Percentiles rank a stretch among this genome's conserved stretches.
These are phyloP conservation scores for Linum usitatissimum DNA, from an alignment of 345 rosid species.

Conservation along the genomic window DNA sequence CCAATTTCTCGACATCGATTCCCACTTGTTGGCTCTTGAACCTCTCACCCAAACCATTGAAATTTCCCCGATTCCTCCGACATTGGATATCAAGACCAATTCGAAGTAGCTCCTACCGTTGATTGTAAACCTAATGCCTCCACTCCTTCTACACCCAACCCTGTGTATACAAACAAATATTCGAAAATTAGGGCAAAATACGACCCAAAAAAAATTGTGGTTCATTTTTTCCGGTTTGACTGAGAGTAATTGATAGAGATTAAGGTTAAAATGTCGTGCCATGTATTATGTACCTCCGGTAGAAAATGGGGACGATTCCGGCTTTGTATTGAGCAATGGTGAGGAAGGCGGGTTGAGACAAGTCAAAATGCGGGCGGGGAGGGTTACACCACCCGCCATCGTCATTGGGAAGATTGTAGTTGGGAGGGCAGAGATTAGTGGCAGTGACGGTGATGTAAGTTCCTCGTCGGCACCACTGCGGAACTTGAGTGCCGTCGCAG, in stretches of 20 bases:
- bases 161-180: slow-evolving; percentile 15
- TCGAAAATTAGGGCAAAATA: too few relatives aligned
- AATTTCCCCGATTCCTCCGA: slow-evolving; percentile 51
- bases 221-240: too few relatives aligned
- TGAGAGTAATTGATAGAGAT: too few relatives aligned
- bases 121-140: slow-evolving; percentile 66
- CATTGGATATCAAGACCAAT: slow-evolving; percentile 60
- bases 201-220: too few relatives aligned
- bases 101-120: slow-evolving; percentile 58
- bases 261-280: not conserved
- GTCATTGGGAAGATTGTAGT: slow-evolving; percentile 18
- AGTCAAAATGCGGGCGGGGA: slow-evolving; percentile 20
- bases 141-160: slow-evolving; percentile 51
- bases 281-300: slow-evolving; percentile 7
- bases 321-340: slow-evolving; percentile 19
- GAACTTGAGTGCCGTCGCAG: slow-evolving; percentile 12
- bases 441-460: slow-evolving; percentile 17
- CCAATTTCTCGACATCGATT: slow-evolving; percentile 60
- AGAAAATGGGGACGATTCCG: slow-evolving; percentile 19
- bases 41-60: slow-evolving; percentile 48
- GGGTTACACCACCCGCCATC: slow-evolving; percentile 29
- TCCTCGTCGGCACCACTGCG: slow-evolving; percentile 20
- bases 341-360: slow-evolving; percentile 21
- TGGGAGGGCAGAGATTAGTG: slow-evolving; percentile 25
- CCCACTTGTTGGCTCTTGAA: slow-evolving; percentile 41